phyloP scores from a whole-genome alignment of 1,284 basidiomycete genomes.

The Trametes sp. region DNA sequence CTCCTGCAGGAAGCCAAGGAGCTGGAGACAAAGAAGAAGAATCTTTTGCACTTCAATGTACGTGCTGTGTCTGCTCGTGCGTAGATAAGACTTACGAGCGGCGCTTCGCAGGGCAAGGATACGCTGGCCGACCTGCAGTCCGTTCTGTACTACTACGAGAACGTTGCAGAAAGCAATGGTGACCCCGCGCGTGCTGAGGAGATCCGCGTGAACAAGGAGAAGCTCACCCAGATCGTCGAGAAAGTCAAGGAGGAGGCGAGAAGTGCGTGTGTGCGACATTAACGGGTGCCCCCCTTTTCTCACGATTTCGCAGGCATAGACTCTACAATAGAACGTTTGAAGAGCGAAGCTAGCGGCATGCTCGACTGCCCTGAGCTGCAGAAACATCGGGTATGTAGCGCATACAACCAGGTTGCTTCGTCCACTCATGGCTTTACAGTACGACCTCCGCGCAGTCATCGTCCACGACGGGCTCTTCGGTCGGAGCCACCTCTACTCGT shows the following conservation, averaged over 20 bases:
- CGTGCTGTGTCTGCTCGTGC: conserved; percentile 30
- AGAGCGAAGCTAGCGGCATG: conserved; percentile 50
- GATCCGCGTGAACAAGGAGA: conserved; percentile 52
- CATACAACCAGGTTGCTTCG: neutral
- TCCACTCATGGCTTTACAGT: conserved; percentile 49
- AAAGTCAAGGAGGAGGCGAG: conserved; percentile 61
- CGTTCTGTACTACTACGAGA: conserved; percentile 72
- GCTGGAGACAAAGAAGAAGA: conserved; percentile 53
- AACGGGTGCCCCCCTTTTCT: conserved; percentile 3
- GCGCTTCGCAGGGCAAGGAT: conserved; percentile 60
- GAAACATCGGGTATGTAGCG: conserved; percentile 56
- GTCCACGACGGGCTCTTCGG: conserved; percentile 79
- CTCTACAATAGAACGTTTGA: conserved; percentile 52
- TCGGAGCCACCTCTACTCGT: conserved; percentile 76
- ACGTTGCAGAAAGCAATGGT: conserved; percentile 59
- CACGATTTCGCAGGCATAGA: conserved; percentile 56
- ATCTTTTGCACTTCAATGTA: conserved; percentile 63
- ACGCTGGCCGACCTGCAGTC: conserved; percentile 64
- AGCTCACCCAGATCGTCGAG: conserved; percentile 59
- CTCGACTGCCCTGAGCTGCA: conserved; percentile 71
- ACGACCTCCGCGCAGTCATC: conserved; percentile 78
- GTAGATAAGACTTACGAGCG: neutral
- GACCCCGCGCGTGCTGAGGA: conserved; percentile 54
- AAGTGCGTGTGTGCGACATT: conserved; percentile 46
- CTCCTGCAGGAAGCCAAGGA: conserved; percentile 56